A percentile compares a stretch with the other conserved stretches of the same genome.
Evolutionary conservation across 2,329 filamentous ascomycete species (phyloP).

Genomic region (Aureobasidium musti): DNA sequence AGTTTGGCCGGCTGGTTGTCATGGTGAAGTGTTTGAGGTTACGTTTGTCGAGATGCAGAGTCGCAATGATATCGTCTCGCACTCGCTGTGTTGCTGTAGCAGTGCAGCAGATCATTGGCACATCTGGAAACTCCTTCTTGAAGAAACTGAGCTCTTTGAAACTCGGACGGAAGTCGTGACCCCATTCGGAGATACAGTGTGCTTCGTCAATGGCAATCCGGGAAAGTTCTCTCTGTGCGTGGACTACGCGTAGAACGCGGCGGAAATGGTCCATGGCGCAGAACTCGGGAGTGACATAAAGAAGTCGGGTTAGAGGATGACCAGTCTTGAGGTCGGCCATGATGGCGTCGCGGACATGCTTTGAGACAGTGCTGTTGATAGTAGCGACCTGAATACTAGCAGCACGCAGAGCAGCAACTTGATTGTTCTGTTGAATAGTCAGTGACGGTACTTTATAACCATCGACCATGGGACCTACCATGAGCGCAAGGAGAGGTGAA

Average conservation of each 20-base stretch:
- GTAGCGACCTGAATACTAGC: constrained; percentile 78
- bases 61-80: constrained; percentile 76
- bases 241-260: constrained; percentile 68
- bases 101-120: constrained; percentile 90
- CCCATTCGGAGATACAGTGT: constrained; percentile 98
- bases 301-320: constrained; percentile 76
- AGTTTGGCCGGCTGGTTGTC: constrained; percentile 78
- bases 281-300: constrained; percentile 92
- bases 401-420: constrained; percentile 76
- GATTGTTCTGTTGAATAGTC: constrained; percentile 62
- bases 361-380: constrained; percentile 79
- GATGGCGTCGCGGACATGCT: constrained; percentile 65
- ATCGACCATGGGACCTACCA: constrained; percentile 57
- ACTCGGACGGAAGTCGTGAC: constrained; percentile 91
- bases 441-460: constrained; percentile 1
- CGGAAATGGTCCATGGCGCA: constrained; percentile 79
- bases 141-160: constrained; percentile 90
- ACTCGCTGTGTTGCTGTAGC: constrained; percentile 85
- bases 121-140: constrained; percentile 74
- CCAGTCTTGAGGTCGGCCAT: constrained; percentile 82
- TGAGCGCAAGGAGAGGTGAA: constrained; percentile 83
- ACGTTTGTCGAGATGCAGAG: constrained; percentile 65
- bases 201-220: constrained; percentile 91
- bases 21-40: constrained; percentile 76
- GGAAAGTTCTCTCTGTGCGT: constrained; percentile 80